Evolutionary conservation across 2,329 filamentous ascomycete genomes (phyloP), one percentile per base, ranked within the genome.

Genomic region (Colletotrichum sp.): DNA sequence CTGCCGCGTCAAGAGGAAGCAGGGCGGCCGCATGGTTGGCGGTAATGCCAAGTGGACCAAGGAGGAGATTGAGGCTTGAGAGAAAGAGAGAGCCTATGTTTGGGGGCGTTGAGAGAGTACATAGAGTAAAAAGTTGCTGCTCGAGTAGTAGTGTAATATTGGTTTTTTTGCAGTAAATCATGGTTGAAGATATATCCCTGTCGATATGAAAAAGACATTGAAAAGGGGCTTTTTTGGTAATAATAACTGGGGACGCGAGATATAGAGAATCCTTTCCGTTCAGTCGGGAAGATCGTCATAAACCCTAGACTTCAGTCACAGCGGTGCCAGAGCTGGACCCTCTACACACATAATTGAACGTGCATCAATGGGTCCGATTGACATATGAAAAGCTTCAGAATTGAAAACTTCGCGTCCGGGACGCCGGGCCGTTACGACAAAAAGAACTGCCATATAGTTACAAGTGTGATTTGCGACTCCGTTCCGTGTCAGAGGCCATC

Each of bases 1-100:
- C 87, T 98, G 96, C 86, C 92, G 97, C 72, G 96, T 99, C 48
- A 99, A 99, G 92, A 90, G 97, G 79, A 94, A 94, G 83, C 91
- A 96, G 80, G 96, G 96, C 10, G 92, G 92, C 0, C 85, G 92
- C 30, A 82, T 91, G 14, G 92, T 93, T 10, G 91, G 92, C 12
- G 88, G 86, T 3, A 84, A 83, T 18, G 77, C 81, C 26, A 83
- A 84, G 13, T 95, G 94, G 93, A 94, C 91, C 78, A 90, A 94
- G 83, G 88, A 88, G 67, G 94, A 95, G 85, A 87, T 95, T 66
- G 89, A 95, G 84, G 92, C 91, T 75, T 94, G 84, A 84, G 64
- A 6, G 73, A 21, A 3, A n/a, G 3, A 43, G 5, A n/a, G 39
- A n/a, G 32, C 16, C 30, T 55, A 60, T 32, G 28, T 14, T 16